A percentile compares a stretch with the other conserved stretches of the same genome.
Conservation (phyloP, 768 basidiomycete species). For the Russula vinacea region DNA sequence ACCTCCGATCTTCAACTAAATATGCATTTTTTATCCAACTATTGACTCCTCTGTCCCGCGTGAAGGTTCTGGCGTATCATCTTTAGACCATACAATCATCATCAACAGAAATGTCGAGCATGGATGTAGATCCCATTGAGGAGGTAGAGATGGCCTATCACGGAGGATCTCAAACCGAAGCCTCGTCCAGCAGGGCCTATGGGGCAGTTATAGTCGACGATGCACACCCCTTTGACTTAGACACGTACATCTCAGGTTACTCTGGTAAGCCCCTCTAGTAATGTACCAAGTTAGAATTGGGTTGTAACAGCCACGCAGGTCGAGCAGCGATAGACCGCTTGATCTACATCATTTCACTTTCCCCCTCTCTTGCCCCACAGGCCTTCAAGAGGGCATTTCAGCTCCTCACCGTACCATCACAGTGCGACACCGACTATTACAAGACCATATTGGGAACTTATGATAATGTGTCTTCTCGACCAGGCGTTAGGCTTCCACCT, state of each 20-base stretch:
- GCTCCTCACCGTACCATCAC: conserved; percentile 50
- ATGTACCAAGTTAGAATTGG: background rate
- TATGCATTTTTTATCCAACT: background rate
- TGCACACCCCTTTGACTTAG: conserved; percentile 84
- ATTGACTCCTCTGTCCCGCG: conserved; percentile 6
- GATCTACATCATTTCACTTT: conserved; percentile 58
- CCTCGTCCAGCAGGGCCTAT: conserved; percentile 16
- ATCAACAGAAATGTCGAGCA: conserved; percentile 20
- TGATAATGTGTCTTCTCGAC: conserved; percentile 41
- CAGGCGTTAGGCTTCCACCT: conserved; percentile 45
- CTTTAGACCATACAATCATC: background rate
- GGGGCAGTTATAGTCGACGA: conserved; percentile 52
- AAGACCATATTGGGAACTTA: conserved; percentile 52
- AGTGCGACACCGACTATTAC: conserved; percentile 65
- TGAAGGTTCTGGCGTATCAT: background rate
- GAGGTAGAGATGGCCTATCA: conserved; percentile 24
- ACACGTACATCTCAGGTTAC: conserved; percentile 73
- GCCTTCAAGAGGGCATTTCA: conserved; percentile 66
- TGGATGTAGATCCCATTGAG: conserved; percentile 28
- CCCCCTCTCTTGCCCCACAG: conserved; percentile 67
- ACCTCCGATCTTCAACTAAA: background rate
- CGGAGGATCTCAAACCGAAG: conserved; percentile 8
- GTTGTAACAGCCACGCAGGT: conserved; percentile 43
- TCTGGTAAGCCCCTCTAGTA: conserved; percentile 48
- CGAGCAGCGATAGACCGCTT: conserved; percentile 73